Evolutionary conservation across 192 early-diverging fungal species (phyloP).

Genomic region (Geranomyces variabilis): DNA sequence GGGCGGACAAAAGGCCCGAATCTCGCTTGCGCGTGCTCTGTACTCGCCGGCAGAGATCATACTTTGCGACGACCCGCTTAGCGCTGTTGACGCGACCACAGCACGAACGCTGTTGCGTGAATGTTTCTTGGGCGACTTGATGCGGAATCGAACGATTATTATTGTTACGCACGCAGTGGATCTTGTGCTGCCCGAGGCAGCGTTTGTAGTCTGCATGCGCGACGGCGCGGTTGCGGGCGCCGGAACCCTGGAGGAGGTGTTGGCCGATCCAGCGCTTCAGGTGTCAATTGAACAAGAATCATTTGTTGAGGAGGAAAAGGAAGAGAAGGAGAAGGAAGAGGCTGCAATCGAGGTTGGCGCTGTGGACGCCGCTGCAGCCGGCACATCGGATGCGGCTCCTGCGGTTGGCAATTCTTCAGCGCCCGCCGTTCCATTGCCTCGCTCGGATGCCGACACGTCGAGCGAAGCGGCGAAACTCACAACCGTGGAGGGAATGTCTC

Average conservation of each 20-base stretch:
- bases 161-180: conserved; percentile 77
- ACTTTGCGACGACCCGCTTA: conserved; percentile 79
- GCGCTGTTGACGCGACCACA: conserved; percentile 89
- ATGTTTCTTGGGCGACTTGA: conserved; percentile 70
- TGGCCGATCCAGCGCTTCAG: neutral
- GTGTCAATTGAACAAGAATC: conserved; percentile 8
- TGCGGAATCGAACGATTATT: conserved; percentile 73
- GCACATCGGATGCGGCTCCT: neutral
- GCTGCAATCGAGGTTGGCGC: conserved; percentile 3
- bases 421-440: no score
- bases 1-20: conserved; percentile 87
- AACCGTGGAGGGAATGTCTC: conserved; percentile 43
- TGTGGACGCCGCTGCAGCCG: no score
- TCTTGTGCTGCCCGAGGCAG: conserved; percentile 33
- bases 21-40: conserved; percentile 69
- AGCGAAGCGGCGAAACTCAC: conserved; percentile 32
- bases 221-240: conserved; percentile 21
- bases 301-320: neutral
- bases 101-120: conserved; percentile 77
- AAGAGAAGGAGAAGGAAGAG: neutral
- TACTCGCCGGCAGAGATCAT: conserved; percentile 25
- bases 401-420: neutral
- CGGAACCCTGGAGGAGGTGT: neutral
- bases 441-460: conserved; percentile 9
- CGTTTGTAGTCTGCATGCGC: conserved; percentile 35